Evolutionary conservation across 768 basidiomycete species (phyloP).

Genomic region (Suillus subaureus): DNA sequence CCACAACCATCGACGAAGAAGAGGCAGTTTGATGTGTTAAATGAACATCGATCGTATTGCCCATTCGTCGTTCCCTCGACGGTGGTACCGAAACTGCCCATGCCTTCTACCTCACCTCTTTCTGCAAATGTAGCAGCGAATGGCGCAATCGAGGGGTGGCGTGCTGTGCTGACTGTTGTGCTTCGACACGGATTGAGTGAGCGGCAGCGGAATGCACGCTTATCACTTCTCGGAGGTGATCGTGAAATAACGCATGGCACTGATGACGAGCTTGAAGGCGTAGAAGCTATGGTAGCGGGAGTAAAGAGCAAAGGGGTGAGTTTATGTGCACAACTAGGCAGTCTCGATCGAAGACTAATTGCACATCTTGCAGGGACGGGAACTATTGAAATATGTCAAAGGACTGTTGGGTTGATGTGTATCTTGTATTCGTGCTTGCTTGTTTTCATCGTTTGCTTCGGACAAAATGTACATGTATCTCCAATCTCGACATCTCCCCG

Average conservation of each 20-base stretch:
- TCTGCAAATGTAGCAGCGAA: conserved; percentile 4
- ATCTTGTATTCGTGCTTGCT: not conserved
- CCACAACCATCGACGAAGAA: conserved; percentile 25
- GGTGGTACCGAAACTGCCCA: conserved; percentile 56
- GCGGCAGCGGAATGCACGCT: conserved; percentile 46
- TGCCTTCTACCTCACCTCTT: conserved; percentile 28
- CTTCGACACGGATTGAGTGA: conserved; percentile 67
- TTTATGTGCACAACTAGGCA: conserved; percentile 15
- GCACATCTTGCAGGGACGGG: conserved; percentile 54
- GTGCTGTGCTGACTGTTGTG: conserved; percentile 71
- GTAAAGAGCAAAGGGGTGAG: conserved; percentile 78
- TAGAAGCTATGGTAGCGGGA: conserved; percentile 75
- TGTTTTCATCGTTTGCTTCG: not conserved
- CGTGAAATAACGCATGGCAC: conserved; percentile 33
- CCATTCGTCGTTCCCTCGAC: conserved; percentile 81
- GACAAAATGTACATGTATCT: not conserved
- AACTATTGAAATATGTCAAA: conserved; percentile 73
- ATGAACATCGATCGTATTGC: conserved; percentile 84
- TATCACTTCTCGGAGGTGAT: conserved; percentile 17
- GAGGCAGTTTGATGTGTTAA: conserved; percentile 71
- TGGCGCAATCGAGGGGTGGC: conserved; percentile 70
- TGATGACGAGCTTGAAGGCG: conserved; percentile 42
- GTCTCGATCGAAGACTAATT: conserved; percentile 14
- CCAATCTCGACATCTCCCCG: not conserved
- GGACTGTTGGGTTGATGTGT: conserved; percentile 56